Evolutionary conservation across 2,329 filamentous ascomycete species (phyloP), one percentile per base, ranked within the genome.

Genomic region (Albifimbria verrucaria): DNA sequence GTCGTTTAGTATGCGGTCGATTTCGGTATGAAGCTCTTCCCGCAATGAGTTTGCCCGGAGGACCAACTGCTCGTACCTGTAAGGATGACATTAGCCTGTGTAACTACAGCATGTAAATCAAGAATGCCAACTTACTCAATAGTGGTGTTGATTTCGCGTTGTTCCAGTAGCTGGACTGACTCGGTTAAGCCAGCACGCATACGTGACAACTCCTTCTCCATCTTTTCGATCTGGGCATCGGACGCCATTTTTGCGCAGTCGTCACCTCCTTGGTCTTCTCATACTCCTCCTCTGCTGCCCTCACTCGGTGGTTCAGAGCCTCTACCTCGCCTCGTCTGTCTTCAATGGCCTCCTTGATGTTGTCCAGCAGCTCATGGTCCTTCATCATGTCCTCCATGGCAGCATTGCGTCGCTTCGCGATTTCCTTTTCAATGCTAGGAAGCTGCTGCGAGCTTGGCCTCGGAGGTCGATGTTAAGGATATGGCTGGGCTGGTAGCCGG

Each of bases 1-100:
- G 67, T 97, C 92, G 73, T 97, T 96, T 55, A 99, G 77, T 83
- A 97, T 96, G 63, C 87, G 88, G 74, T 97, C 94, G 63, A 97
- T 90, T 69, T 97, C 92, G 0, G 92, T 96, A 70, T 99, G 94
- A n/a, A 99, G 79, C 69, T 97, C 92, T 70, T 99, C 94, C n/a
- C 94, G 85, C 22, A 97, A 79, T 1, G 90, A 77, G 58, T 90
- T 90, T 47, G 90, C 90, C 26, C 86, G 84, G 51, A 96, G 82
- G n/a, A 89, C 91, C 47, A 97, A 77, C 68, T 97, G 92, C 67
- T 97, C 93, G 66, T 96, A 95, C 66, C 90, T 93, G 54, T 7
- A 28, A n/a, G 18, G 28, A 50, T 24, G 25, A 32, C 18, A 11
- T 17, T 11, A 2, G 43, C n/a, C 48, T 32, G 55, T 51, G 36